Conservation (phyloP, 306 rosid species). For the Lupinus albus region DNA sequence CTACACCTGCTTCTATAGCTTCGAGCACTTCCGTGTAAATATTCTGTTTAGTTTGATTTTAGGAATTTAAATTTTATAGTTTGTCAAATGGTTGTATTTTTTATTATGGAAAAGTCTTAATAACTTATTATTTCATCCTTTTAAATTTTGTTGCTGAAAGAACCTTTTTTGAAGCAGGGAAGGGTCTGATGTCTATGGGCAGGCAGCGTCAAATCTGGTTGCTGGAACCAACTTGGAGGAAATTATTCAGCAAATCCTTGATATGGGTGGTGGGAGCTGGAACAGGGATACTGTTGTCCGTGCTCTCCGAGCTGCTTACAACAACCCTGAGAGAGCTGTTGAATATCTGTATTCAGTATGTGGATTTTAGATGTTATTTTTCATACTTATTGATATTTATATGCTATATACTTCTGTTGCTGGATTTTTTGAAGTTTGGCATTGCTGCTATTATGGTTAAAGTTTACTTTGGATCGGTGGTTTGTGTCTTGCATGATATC, state of each 20-base stretch:
- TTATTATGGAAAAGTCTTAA: not conserved
- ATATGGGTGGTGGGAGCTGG: constrained; percentile 93
- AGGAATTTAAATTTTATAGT: constrained; percentile 9
- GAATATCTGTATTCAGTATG: constrained; percentile 90
- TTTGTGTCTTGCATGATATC: not conserved
- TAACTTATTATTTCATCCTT: constrained; percentile 13
- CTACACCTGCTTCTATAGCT: constrained; percentile 28
- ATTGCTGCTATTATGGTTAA: not conserved
- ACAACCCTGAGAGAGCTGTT: constrained; percentile 94
- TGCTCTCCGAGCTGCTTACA: constrained; percentile 92
- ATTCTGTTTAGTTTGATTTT: constrained; percentile 10
- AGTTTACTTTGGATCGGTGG: not conserved
- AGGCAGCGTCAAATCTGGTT: constrained; percentile 86
- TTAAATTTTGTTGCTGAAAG: constrained; percentile 19
- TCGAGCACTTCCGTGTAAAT: constrained; percentile 54
- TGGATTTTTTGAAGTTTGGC: not conserved
- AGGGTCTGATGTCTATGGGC: constrained; percentile 67
- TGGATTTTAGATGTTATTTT: constrained; percentile 35
- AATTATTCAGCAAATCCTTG: constrained; percentile 78
- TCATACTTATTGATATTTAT: not conserved
- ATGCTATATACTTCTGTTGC: constrained; percentile 4
- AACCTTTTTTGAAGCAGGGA: constrained; percentile 54
- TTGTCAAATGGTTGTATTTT: constrained; percentile 18
- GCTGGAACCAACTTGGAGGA: constrained; percentile 85
- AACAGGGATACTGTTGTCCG: constrained; percentile 86